Conservation (phyloP, 116 monocot genomes). For the Zostera marina region DNA sequence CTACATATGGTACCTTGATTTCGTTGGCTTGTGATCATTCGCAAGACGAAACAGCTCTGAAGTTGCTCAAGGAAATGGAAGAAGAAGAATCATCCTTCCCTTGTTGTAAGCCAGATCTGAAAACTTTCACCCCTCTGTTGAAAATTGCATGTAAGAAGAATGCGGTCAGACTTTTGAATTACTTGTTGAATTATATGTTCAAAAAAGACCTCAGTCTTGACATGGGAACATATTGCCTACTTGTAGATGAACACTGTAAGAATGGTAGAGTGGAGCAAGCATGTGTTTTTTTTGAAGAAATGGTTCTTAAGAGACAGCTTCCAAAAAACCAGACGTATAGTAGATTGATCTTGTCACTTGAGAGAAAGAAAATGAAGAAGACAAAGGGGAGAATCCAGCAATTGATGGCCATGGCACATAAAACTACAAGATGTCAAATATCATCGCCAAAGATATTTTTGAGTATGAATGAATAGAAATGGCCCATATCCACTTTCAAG, state of each 20-base stretch:
- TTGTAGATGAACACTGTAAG: conserved; percentile 47
- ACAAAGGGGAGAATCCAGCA: conserved; percentile 25
- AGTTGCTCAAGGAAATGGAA: conserved; percentile 42
- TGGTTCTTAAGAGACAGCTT: conserved; percentile 55
- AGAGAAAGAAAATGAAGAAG: conserved; percentile 31
- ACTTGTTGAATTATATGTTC: conserved; percentile 58
- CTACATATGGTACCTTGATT: conserved; percentile 74
- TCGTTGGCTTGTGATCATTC: conserved; percentile 46
- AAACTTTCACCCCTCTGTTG: conserved; percentile 46
- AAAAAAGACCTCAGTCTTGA: conserved; percentile 58
- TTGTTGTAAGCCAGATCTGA: conserved; percentile 46
- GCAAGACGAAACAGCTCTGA: conserved; percentile 40
- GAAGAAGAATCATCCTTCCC: conserved; percentile 4
- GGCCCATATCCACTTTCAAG: too few species aligned
- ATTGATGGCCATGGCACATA: conserved; percentile 29
- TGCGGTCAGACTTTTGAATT: conserved; percentile 34
- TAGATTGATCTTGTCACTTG: conserved; percentile 38
- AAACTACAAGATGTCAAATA: conserved; percentile 4
- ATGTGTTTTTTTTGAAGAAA: conserved; percentile 62
- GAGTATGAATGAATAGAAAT: background rate
- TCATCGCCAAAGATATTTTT: background rate
- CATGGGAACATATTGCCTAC: conserved; percentile 48
- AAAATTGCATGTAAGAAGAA: conserved; percentile 51
- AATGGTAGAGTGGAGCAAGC: conserved; percentile 34
- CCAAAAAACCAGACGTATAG: conserved; percentile 33